Evolutionary conservation across 768 basidiomycete species (phyloP), one percentile per base, ranked within the genome.

Genomic region (Porpolomopsis calyptriformis): DNA sequence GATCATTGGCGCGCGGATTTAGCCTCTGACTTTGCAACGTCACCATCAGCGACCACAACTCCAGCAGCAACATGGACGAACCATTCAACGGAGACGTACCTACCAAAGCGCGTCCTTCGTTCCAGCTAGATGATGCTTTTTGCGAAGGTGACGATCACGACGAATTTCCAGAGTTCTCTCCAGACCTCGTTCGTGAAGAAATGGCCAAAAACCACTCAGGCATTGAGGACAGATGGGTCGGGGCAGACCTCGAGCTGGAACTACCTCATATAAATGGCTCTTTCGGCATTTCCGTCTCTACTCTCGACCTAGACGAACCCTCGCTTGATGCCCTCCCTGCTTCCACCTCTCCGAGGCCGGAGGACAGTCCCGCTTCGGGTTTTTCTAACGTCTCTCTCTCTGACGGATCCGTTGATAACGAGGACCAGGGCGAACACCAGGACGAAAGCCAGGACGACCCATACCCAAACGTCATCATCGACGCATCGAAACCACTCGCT

Each of bases 41-140:
- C 2, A 39, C 38, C 38, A 39, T 38, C 36, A 38, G 14, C 29
- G 29, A 14, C 29, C 7, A 31, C 29, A 31, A 31, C 29, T 7
- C 29, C 29, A 31, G 29, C 29, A 31, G 7, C 29, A 31, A 7
- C 29, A 31, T 31, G 29, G 29, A 31, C 29, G 29, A 31, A 14
- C 7, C 29, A 31, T 7, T 7, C 29, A 14, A 31, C 14, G 29
- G 29, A 14, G 29, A 31, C 29, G 29, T 7, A 14, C 7, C 52
- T 26, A 44, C 56, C 39, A 57, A 56, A 49, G 58, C 53, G 40
- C 54, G 55, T 26, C 53, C 64, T 33, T 47, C 64, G 1, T 61
- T 72, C 44, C 62, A 70, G 51, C 60, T 75, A 33, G 83, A 86
- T 63, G 85, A 87, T 57, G 79, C 81, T 11, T 87, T 87, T 61